Conservation (phyloP, 768 basidiomycete genomes). For the Lactifluus echinatus region DNA sequence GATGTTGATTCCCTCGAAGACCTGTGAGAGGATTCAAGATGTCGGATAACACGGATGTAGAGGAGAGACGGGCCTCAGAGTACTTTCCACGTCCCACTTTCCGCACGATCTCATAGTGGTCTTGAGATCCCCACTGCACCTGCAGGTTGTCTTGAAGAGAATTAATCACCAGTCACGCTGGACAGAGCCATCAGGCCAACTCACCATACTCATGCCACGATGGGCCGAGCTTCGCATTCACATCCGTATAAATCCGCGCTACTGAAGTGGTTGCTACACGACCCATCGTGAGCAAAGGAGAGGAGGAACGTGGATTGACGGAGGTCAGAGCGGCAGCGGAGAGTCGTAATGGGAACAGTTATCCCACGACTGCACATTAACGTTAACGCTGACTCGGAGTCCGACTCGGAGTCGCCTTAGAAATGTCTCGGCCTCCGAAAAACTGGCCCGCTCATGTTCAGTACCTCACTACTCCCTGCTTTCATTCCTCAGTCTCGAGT, state of each 20-base stretch:
- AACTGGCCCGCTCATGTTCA: conserved; percentile 48
- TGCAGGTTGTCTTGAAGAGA: conserved; percentile 72
- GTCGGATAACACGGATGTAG: not conserved
- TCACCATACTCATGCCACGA: conserved; percentile 95
- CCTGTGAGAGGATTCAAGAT: conserved; percentile 35
- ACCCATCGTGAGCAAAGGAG: conserved; percentile 40
- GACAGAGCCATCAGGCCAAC: conserved; percentile 18
- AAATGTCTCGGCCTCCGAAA: conserved; percentile 18
- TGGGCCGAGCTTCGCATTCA: conserved; percentile 78
- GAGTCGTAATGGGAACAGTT: not conserved
- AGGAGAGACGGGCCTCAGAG: conserved; percentile 57
- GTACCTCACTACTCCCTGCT: conserved; percentile 44
- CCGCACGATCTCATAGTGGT: conserved; percentile 95
- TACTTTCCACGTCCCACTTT: conserved; percentile 96
- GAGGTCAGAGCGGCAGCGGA: conserved; percentile 4
- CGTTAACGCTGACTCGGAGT: conserved; percentile 28
- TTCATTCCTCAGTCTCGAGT: conserved; percentile 50
- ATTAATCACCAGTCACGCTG: conserved; percentile 1
- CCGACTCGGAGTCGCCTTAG: not conserved
- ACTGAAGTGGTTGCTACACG: conserved; percentile 69
- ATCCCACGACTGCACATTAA: not conserved
- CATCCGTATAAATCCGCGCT: conserved; percentile 80
- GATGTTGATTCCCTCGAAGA: conserved; percentile 90
- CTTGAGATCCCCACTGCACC: conserved; percentile 96
- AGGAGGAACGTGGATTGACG: conserved; percentile 6